phyloP scores from a whole-genome alignment of 495 filamentous ascomycete genomes.

The Pseudomonodictys pantanalensis region DNA sequence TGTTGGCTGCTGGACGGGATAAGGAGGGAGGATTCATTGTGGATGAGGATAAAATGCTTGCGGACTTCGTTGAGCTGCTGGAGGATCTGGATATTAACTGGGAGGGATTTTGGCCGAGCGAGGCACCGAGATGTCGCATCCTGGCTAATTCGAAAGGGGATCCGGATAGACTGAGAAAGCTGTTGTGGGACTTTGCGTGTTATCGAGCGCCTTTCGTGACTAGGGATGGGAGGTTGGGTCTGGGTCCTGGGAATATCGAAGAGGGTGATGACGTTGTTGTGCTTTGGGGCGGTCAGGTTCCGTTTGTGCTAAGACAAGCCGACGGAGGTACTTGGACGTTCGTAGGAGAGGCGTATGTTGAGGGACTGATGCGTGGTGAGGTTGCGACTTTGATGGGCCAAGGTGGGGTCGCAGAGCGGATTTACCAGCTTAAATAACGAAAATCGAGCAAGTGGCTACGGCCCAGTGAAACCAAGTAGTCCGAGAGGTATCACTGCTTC shows the following conservation, averaged over 20 bases:
- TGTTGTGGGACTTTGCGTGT: constrained; percentile 8
- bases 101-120: background rate
- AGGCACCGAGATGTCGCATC: background rate
- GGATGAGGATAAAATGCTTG: background rate
- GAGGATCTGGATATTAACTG: background rate
- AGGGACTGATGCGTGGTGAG: constrained; percentile 8
- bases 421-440: constrained; percentile 2
- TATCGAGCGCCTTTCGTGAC: constrained; percentile 12
- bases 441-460: background rate
- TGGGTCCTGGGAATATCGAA: constrained; percentile 6
- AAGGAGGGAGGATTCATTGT: background rate
- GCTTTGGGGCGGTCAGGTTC: constrained; percentile 22
- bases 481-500: no score
- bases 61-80: constrained; percentile 2
- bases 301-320: constrained; percentile 13
- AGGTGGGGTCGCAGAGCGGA: background rate
- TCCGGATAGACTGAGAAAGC: background rate
- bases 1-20: background rate
- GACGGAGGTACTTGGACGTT: background rate
- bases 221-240: constrained; percentile 1
- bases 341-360: constrained; percentile 16
- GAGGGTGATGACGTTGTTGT: constrained; percentile 16
- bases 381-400: background rate
- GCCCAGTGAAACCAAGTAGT: no score
- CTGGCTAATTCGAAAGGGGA: background rate